Conservation (phyloP, 441 rosid species). For the Jatropha podagrica region DNA sequence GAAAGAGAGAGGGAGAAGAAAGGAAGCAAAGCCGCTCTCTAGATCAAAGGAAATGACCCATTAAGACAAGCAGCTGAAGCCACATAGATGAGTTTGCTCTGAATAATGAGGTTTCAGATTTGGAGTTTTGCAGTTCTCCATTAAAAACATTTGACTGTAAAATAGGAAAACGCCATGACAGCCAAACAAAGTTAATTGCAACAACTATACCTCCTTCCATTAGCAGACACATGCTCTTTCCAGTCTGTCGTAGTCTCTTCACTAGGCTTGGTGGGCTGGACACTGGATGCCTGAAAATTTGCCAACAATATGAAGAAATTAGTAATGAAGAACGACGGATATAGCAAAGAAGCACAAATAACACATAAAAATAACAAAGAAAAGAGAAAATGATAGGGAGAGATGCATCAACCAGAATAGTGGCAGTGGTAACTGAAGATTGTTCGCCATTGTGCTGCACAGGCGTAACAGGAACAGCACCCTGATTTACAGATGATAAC, state of each 20-base stretch:
- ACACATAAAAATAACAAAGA: not conserved
- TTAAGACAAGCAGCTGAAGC: not conserved
- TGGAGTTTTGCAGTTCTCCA: not conserved
- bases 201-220: slow-evolving; percentile 67
- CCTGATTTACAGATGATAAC: slow-evolving; percentile 43
- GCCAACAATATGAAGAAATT: slow-evolving; percentile 20
- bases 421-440: slow-evolving; percentile 37
- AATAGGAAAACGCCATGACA: slow-evolving; percentile 10
- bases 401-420: slow-evolving; percentile 39
- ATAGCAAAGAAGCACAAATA: slow-evolving; percentile 13
- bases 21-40: not conserved
- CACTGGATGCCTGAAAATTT: slow-evolving; percentile 45
- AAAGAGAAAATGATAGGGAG: slow-evolving; percentile 10
- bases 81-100: not conserved
- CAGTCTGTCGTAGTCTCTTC: slow-evolving; percentile 55
- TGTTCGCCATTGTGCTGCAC: slow-evolving; percentile 47
- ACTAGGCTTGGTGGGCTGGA: slow-evolving; percentile 39
- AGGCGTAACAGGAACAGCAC: slow-evolving; percentile 37
- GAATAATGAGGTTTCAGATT: not conserved
- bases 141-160: not conserved
- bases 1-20: not conserved
- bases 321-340: slow-evolving; percentile 14
- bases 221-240: slow-evolving; percentile 76
- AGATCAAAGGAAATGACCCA: not conserved
- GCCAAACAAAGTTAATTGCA: slow-evolving; percentile 17